phyloP scores from a whole-genome alignment of 208 protist genomes.

The Acanthamoeba triangularis region DNA sequence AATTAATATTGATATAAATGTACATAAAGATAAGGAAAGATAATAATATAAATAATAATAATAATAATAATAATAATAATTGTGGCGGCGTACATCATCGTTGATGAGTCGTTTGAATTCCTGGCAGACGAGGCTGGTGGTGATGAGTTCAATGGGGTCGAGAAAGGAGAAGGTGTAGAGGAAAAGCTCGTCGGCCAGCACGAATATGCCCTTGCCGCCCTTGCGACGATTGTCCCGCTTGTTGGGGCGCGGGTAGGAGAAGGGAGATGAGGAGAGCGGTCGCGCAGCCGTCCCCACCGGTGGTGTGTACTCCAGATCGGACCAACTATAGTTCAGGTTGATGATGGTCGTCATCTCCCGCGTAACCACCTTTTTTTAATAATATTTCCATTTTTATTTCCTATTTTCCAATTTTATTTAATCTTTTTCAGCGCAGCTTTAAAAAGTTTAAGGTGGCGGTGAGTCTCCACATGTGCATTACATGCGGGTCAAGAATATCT shows the following conservation, averaged over 20 bases:
- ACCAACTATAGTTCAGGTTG: conserved; percentile 50
- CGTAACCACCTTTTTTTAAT: neutral
- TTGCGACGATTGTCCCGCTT: conserved; percentile 21
- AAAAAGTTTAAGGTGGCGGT: no score
- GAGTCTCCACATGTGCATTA: no score
- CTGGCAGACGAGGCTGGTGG: conserved; percentile 16
- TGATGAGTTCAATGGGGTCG: conserved; percentile 53
- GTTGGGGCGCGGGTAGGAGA: conserved; percentile 48
- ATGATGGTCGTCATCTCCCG: neutral
- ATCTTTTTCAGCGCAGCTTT: no score
- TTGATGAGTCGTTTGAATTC: conserved; percentile 44
- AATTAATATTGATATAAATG: no score
- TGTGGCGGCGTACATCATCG: neutral
- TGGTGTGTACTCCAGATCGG: conserved; percentile 4
- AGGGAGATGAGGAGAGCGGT: neutral
- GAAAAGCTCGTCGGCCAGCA: conserved; percentile 62
- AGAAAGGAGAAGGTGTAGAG: conserved; percentile 62
- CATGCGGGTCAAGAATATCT: no score
- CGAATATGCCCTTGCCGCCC: conserved; percentile 48
- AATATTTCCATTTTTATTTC: no score
- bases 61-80: neutral
- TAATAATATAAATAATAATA: no score
- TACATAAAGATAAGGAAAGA: no score
- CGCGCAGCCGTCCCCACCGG: neutral
- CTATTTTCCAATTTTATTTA: no score